Conservation (phyloP, 1,284 basidiomycete species). For the Moesziomyces sp. region DNA sequence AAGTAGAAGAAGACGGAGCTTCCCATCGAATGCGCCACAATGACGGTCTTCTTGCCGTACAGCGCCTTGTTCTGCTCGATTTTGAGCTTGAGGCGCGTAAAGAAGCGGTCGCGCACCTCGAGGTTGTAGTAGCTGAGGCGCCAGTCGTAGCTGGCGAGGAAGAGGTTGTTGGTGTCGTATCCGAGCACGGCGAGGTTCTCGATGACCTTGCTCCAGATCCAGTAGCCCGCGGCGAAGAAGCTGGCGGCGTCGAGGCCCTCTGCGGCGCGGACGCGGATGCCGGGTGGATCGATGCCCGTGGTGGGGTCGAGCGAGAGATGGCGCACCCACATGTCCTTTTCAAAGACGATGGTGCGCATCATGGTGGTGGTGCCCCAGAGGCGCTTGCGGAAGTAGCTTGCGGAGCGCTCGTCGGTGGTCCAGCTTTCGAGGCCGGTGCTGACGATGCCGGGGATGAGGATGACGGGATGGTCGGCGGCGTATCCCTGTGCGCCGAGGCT, state of each 20-base stretch:
- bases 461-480: constrained; percentile 61
- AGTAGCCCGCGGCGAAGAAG: constrained; percentile 86
- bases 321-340: constrained; percentile 86
- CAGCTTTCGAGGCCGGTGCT: constrained; percentile 66
- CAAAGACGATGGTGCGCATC: constrained; percentile 86
- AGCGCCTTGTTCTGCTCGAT: constrained; percentile 84
- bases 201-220: constrained; percentile 84
- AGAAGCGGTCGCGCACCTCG: constrained; percentile 90
- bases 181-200: constrained; percentile 80
- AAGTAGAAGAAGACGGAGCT: constrained; percentile 62
- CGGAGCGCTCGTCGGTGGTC: constrained; percentile 54
- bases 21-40: constrained; percentile 80
- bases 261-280: constrained; percentile 88
- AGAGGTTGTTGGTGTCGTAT: constrained; percentile 65
- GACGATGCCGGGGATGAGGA: constrained; percentile 65
- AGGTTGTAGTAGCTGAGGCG: constrained; percentile 87
- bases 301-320: constrained; percentile 87
- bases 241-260: constrained; percentile 82
- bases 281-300: constrained; percentile 89
- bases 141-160: constrained; percentile 68
- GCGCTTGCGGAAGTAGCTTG: constrained; percentile 61
- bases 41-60: constrained; percentile 82
- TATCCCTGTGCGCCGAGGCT: constrained; percentile 46
- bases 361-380: constrained; percentile 72
- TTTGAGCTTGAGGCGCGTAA: constrained; percentile 83